Evolutionary conservation across 1,284 basidiomycete species (phyloP), one percentile per base, ranked within the genome.

Genomic region (Naganishia liquefaciens): DNA sequence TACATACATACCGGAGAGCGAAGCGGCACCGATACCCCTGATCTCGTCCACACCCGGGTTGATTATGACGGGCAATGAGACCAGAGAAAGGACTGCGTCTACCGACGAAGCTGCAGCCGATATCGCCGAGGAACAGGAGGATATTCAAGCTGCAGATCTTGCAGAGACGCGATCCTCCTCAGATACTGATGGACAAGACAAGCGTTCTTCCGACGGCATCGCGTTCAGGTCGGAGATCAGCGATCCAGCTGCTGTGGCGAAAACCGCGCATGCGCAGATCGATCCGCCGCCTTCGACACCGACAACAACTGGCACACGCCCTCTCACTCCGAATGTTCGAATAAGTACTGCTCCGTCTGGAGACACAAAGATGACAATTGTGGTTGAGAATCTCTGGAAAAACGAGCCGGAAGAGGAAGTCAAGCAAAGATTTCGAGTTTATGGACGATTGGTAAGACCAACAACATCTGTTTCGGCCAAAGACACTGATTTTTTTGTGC

Each of bases 401-500:
- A 21, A 23, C 13, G 50, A 50, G 39, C 19, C 54, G 10, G 49
- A 52, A 50, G 54, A 64, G 9, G 49, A 30, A 7, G 27, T 64
- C 37, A 55, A 43, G 42, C 17, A 17, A n/a, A 46, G 63, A 1
- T 64, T 57, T 47, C 46, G 49, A 19, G 23, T 40, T 2, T 64
- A 64, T 30, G 63, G 63, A 11, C 54, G 63, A 13, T 6, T 64
- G 11, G 63, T 64, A 21, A 51, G 63, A 51, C 3, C 28, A 0
- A n/a, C 9, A 1, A 2, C 10, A 33, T 46, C 17, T 13, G 19
- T 27, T 49, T 11, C 37, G 1, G 2, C 28, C 3, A 19, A 23
- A 0, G 21, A 19, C 25, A 44, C 13, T 6, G 4, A 17, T 30
- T 23, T 19, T 23, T 2, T 21, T 4, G 13, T 27, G 23, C n/a